A percentile compares a stretch with the other conserved stretches of the same genome.
phyloP scores from a whole-genome alignment of 371 early-diverging fungal genomes.

The Mucor lusitanicus region DNA sequence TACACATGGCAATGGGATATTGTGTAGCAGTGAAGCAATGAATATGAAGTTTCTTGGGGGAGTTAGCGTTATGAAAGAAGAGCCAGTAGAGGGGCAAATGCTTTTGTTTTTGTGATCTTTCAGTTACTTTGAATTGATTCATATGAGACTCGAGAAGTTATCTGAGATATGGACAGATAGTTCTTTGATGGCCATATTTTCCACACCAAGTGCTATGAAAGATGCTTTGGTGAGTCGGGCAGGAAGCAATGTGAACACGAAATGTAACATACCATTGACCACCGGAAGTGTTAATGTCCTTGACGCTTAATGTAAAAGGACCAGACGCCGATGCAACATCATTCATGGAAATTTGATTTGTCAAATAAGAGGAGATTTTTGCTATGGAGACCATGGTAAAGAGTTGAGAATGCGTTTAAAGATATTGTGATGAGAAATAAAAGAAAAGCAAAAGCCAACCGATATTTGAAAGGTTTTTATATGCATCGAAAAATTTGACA shows the following conservation, averaged over 20 bases:
- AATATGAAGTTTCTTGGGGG: not conserved
- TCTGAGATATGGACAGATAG: conserved; percentile 11
- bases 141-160: not conserved
- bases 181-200: conserved; percentile 15
- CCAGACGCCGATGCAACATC: not conserved
- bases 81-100: not conserved
- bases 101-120: not conserved
- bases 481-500: not conserved
- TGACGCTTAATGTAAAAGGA: not conserved
- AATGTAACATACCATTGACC: conserved; percentile 21
- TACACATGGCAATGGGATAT: not conserved
- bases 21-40: not conserved
- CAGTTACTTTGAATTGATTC: not conserved
- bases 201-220: conserved; percentile 20
- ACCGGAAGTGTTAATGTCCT: conserved; percentile 15
- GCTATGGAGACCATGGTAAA: not conserved
- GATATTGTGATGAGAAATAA: not conserved
- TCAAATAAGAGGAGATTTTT: not conserved
- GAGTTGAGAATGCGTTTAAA: not conserved
- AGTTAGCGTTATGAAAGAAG: not conserved
- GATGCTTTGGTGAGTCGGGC: not conserved
- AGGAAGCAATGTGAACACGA: not conserved
- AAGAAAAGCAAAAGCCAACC: not conserved
- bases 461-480: not conserved
- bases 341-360: not conserved